Percentiles rank a stretch among this genome's conserved stretches.
Conservation (phyloP, 345 rosid species). For the Abelmoschus esculentus region DNA sequence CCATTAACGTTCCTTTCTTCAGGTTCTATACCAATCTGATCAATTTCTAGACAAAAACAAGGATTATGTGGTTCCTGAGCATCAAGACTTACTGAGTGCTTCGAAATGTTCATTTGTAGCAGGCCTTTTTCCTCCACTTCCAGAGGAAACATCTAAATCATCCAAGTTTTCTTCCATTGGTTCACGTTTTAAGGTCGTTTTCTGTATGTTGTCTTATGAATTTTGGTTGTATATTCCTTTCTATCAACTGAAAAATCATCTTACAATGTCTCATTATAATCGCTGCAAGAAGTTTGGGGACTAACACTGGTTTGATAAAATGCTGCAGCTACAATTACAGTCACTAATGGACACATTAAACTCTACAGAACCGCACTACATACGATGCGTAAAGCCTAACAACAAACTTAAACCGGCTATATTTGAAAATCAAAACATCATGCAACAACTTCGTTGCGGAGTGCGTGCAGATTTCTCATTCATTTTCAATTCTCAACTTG, state of each 20-base stretch:
- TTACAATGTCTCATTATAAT: not conserved
- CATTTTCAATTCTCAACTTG: slow-evolving; percentile 2
- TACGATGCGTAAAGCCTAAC: slow-evolving; percentile 96
- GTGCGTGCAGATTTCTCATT: slow-evolving; percentile 40
- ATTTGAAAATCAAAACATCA: slow-evolving; percentile 86
- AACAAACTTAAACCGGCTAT: slow-evolving; percentile 83
- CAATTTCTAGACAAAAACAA: slow-evolving; percentile 96
- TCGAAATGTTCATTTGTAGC: slow-evolving; percentile 80
- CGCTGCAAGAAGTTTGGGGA: slow-evolving; percentile 13
- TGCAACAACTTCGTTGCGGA: slow-evolving; percentile 94
- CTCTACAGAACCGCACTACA: slow-evolving; percentile 91
- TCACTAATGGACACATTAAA: slow-evolving; percentile 81
- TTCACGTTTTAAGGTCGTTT: slow-evolving; percentile 77
- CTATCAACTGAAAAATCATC: not conserved
- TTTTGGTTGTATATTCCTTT: not conserved
- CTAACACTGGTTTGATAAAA: slow-evolving; percentile 17
- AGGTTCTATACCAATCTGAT: slow-evolving; percentile 92
- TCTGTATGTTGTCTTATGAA: not conserved
- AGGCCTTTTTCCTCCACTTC: slow-evolving; percentile 83
- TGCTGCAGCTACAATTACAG: slow-evolving; percentile 84
- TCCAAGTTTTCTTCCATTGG: slow-evolving; percentile 94
- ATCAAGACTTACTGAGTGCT: slow-evolving; percentile 74
- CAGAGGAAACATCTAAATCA: slow-evolving; percentile 83
- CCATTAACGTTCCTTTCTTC: slow-evolving; percentile 15
- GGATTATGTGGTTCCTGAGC: slow-evolving; percentile 90